Evolutionary conservation across 1,284 basidiomycete genomes (phyloP), one percentile per base, ranked within the genome.

Genomic region (Fomitopsis schrenkii): DNA sequence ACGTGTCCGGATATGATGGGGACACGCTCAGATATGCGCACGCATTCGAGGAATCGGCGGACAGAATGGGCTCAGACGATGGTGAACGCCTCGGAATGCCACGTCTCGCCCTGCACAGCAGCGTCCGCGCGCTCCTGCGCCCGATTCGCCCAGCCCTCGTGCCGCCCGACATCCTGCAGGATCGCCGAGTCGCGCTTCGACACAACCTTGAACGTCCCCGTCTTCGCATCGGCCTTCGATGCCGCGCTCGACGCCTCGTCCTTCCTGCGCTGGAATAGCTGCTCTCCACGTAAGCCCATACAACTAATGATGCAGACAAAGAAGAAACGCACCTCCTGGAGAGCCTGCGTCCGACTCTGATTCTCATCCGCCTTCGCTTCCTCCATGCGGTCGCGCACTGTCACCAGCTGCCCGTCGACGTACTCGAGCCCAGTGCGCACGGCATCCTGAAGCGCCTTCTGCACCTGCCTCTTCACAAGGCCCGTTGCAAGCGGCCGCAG

Each of bases 401-500:
- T 80, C n/a, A 92, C 88, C 28, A 98, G 84, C 77, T 97, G 93
- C 28, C 89, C 89, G 72, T 95, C 92, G 41, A 93, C 79, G 70
- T 94, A 93, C 75, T 95, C 94, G 63, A 98, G 80, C 2, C 85
- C 93, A 12, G 90, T 92, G 59, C 80, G 83, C 64, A 98, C 87
- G 8, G 88, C 90, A 62, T 86, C 88, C 64, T 84, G 79, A 58
- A 97, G 82, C 1, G 91, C 96, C 74, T 90, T 93, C 76, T 90
- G 81, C 67, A 99, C 88, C 73, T 96, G 93, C 74, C 86, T 89
- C 86, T 98, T 98, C 71, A 99, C 89, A 55, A 97, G 78, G 5
- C 84, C 84, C 4, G 84, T 91, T 6, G 90, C 90, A 55, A 94
- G 80, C 7, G 90, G 89, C 46, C 81, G 82, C 41, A 94, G 69